Evolutionary conservation across 192 early-diverging fungal genomes (phyloP).

Genomic region (Piromyces sp.): DNA sequence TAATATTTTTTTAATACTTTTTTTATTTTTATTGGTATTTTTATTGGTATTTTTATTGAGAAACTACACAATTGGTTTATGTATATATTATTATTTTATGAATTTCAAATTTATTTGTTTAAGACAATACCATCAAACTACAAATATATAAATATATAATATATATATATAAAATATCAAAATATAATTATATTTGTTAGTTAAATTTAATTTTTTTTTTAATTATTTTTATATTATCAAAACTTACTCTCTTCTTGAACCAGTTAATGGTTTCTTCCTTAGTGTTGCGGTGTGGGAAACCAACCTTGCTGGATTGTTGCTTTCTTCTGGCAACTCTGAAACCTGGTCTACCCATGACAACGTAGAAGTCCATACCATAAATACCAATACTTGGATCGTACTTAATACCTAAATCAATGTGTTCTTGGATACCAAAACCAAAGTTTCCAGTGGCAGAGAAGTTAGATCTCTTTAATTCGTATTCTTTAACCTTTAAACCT

Average conservation of each 20-base stretch:
- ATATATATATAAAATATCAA: not conserved
- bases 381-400: constrained; percentile 34
- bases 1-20: not conserved
- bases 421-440: constrained; percentile 99
- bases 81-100: not conserved
- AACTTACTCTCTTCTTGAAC: constrained; percentile 74
- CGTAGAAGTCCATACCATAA: constrained; percentile 93
- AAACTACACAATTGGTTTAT: not conserved
- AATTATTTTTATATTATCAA: not conserved
- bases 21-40: not conserved
- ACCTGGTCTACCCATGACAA: constrained; percentile 95
- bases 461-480: constrained; percentile 87
- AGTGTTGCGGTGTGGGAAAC: constrained; percentile 74
- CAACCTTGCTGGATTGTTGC: constrained; percentile 66
- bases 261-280: constrained; percentile 93
- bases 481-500: constrained; percentile 99
- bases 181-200: not conserved
- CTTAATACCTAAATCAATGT: constrained; percentile 99
- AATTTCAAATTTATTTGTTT: constrained; percentile 45
- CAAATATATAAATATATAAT: not conserved
- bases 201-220: not conserved
- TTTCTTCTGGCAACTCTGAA: constrained; percentile 88
- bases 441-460: constrained; percentile 98
- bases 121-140: constrained; percentile 71
- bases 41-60: not conserved